These are phyloP conservation scores for Sclerotinia glacialis DNA, from an alignment of 2,329 filamentous ascomycete genomes.

Conservation along the genomic window DNA sequence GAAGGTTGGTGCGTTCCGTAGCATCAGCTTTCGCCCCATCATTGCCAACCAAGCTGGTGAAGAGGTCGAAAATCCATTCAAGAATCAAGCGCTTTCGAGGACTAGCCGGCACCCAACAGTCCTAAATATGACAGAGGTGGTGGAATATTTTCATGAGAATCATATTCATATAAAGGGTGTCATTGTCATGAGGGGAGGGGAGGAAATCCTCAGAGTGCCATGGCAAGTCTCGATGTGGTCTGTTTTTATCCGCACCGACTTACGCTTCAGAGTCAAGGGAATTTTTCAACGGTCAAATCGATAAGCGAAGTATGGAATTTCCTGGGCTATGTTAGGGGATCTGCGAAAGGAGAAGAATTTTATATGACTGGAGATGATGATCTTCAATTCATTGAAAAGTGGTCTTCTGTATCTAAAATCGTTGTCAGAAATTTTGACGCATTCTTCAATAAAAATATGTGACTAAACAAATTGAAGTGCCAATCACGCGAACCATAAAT, in stretches of 20 bases:
- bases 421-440: background rate
- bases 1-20: background rate
- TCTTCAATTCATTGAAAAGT: background rate
- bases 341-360: background rate
- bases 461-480: too few species aligned
- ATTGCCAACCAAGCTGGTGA: background rate
- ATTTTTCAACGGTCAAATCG: background rate
- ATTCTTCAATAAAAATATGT: background rate
- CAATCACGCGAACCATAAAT: background rate
- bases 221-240: background rate
- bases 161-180: background rate
- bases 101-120: background rate
- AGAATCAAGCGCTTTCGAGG: background rate
- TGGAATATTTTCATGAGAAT: background rate
- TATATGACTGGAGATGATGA: background rate
- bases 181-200: background rate
- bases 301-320: background rate
- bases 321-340: background rate
- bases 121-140: background rate
- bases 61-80: conserved; percentile 1
- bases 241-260: background rate
- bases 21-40: background rate
- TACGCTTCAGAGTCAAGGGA: background rate
- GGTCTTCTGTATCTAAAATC: background rate
- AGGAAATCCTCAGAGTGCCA: background rate